A percentile compares a stretch with the other conserved stretches of the same genome.
Conservation (phyloP, 441 rosid genomes). For the Erodium moschatum region DNA sequence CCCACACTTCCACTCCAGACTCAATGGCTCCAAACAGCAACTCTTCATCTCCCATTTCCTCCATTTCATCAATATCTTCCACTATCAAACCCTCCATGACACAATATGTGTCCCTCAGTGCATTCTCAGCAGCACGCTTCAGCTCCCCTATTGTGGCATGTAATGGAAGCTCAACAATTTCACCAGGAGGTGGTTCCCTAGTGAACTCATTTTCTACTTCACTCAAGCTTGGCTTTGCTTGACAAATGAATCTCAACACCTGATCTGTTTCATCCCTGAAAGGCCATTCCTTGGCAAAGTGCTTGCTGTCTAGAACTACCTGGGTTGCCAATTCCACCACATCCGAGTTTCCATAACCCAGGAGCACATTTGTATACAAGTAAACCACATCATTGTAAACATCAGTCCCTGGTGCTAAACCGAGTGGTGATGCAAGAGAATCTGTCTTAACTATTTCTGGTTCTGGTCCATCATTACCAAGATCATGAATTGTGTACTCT, state of each 20-base stretch:
- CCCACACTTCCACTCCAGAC: constrained; percentile 42
- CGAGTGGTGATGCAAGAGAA: constrained; percentile 13
- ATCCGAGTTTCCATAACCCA: constrained; percentile 49
- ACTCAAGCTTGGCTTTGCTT: constrained; percentile 33
- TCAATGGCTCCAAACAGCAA: constrained; percentile 41
- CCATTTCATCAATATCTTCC: constrained; percentile 38
- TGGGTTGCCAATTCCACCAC: constrained; percentile 41
- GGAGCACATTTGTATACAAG: constrained; percentile 42
- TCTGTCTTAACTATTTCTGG: constrained; percentile 7
- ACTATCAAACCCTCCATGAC: constrained; percentile 44
- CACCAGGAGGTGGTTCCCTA: constrained; percentile 42
- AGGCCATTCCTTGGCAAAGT: constrained; percentile 68
- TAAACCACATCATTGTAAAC: constrained; percentile 43
- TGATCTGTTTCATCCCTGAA: constrained; percentile 40
- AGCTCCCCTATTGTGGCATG: constrained; percentile 62
- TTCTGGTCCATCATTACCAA: constrained; percentile 20
- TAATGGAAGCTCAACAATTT: constrained; percentile 44
- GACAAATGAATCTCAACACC: constrained; percentile 45
- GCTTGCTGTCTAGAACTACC: constrained; percentile 59
- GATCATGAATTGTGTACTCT: constrained; percentile 61
- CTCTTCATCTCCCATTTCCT: constrained; percentile 40
- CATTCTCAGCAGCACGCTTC: constrained; percentile 46
- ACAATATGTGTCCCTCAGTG: constrained; percentile 64
- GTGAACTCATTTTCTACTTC: constrained; percentile 21
- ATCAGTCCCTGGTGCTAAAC: constrained; percentile 36